These are phyloP conservation scores for Globisporangium mamillatum DNA, from an alignment of 352 stramenopile species.

Conservation along the genomic window DNA sequence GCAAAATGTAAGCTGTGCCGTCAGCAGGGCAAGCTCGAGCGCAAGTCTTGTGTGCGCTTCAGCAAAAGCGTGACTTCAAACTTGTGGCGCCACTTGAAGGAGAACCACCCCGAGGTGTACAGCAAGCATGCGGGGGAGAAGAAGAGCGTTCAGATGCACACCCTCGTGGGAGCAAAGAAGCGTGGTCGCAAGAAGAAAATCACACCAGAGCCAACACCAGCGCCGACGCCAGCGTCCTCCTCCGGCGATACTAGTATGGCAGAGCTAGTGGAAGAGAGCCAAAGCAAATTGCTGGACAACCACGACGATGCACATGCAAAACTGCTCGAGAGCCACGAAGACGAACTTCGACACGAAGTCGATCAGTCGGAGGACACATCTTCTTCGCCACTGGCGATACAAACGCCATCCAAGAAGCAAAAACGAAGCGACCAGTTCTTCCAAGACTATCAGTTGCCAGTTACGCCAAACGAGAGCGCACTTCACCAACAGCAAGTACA, in stretches of 20 bases:
- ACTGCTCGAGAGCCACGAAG: constrained; percentile 21
- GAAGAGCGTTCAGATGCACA: constrained; percentile 77
- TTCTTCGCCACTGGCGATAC: not conserved
- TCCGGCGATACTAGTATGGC: not conserved
- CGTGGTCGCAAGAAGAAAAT: constrained; percentile 59
- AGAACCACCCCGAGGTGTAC: constrained; percentile 79
- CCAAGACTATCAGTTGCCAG: constrained; percentile 30
- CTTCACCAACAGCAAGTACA: constrained; percentile 19
- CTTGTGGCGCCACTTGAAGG: constrained; percentile 76
- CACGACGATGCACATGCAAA: constrained; percentile 15
- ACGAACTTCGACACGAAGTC: constrained; percentile 1
- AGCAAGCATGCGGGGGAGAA: constrained; percentile 69
- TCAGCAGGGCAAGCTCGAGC: constrained; percentile 55
- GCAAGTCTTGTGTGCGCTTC: constrained; percentile 70
- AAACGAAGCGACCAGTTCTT: constrained; percentile 41
- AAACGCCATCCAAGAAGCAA: constrained; percentile 33
- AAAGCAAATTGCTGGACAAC: not conserved
- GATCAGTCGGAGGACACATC: constrained; percentile 12
- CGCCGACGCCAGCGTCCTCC: not conserved
- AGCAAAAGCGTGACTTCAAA: constrained; percentile 86
- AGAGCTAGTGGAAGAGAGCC: constrained; percentile 10
- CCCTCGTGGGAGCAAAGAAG: constrained; percentile 47
- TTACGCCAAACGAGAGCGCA: not conserved
- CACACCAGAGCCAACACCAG: not conserved
- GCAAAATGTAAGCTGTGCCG: constrained; percentile 62